These are phyloP conservation scores for Nothophaeocryptopus gaeumannii DNA, from an alignment of 2,329 filamentous ascomycete species.

Conservation along the genomic window DNA sequence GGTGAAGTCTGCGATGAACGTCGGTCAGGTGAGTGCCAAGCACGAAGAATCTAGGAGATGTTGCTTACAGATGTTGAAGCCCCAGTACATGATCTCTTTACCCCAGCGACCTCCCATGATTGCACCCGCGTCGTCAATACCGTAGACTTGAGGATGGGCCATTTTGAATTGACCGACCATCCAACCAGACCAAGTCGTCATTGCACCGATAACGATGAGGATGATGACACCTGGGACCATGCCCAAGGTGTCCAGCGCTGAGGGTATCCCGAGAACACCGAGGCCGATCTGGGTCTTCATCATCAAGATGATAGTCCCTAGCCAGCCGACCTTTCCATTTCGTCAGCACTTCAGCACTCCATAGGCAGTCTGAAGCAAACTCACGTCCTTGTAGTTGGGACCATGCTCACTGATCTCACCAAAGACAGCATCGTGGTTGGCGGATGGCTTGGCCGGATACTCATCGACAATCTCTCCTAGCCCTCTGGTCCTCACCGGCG, in stretches of 20 bases:
- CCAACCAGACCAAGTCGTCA: conserved; percentile 51
- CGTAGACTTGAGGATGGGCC: conserved; percentile 54
- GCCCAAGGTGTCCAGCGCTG: conserved; percentile 42
- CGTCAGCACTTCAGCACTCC: background rate
- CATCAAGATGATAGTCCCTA: conserved; percentile 46
- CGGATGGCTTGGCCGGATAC: conserved; percentile 12
- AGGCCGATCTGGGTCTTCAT: conserved; percentile 49
- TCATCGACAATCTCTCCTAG: conserved; percentile 16
- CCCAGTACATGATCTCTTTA: conserved; percentile 46
- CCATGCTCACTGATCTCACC: conserved; percentile 19
- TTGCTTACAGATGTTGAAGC: conserved; percentile 18
- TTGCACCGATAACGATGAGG: conserved; percentile 40
- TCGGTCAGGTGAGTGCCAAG: background rate
- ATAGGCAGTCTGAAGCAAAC: background rate
- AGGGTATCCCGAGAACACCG: conserved; percentile 51
- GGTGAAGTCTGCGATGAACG: conserved; percentile 22
- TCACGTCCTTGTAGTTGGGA: conserved; percentile 27
- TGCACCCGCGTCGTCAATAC: conserved; percentile 56
- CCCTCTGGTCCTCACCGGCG: conserved; percentile 15
- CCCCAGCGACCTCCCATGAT: conserved; percentile 55
- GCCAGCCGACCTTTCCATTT: conserved; percentile 36
- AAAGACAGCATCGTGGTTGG: conserved; percentile 18
- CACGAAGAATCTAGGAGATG: background rate
- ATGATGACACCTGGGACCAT: conserved; percentile 50
- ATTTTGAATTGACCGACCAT: conserved; percentile 55